These are phyloP conservation scores for Salix arbutifolia DNA, from an alignment of 345 rosid species.

Conservation along the genomic window DNA sequence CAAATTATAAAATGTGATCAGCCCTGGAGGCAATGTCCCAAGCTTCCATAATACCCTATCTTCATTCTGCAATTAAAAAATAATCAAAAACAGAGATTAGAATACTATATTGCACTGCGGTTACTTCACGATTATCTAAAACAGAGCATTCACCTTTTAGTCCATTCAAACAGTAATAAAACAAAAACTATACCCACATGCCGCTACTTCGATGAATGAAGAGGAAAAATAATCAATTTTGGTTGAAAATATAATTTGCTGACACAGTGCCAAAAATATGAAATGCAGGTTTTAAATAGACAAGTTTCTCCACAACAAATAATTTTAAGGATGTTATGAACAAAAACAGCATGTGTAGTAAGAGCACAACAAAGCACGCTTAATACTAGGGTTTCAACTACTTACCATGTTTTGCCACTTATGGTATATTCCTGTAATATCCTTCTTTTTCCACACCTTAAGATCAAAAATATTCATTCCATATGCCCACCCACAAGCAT, in stretches of 20 bases:
- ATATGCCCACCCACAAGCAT: conserved; percentile 99
- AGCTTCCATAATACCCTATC: conserved; percentile 94
- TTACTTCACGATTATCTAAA: neutral
- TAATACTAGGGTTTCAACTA: neutral
- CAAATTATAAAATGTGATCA: conserved; percentile 86
- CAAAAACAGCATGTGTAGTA: neutral
- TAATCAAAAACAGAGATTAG: neutral
- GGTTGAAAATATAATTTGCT: too few relatives aligned
- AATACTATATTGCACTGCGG: neutral
- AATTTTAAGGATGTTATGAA: neutral
- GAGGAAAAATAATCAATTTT: neutral
- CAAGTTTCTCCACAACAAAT: neutral
- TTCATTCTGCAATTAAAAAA: conserved; percentile 59
- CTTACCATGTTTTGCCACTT: conserved; percentile 98
- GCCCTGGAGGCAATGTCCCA: conserved; percentile 97
- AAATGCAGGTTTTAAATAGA: neutral
- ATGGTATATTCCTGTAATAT: conserved; percentile 95
- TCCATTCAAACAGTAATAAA: neutral
- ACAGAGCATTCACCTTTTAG: neutral
- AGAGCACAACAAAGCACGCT: neutral
- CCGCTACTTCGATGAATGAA: neutral
- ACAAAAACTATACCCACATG: neutral
- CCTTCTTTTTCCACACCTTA: conserved; percentile 85
- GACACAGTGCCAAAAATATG: neutral
- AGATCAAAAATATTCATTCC: conserved; percentile 98